Conservation (phyloP, 148 eudicot species). For the Vaccinium myrtillus region DNA sequence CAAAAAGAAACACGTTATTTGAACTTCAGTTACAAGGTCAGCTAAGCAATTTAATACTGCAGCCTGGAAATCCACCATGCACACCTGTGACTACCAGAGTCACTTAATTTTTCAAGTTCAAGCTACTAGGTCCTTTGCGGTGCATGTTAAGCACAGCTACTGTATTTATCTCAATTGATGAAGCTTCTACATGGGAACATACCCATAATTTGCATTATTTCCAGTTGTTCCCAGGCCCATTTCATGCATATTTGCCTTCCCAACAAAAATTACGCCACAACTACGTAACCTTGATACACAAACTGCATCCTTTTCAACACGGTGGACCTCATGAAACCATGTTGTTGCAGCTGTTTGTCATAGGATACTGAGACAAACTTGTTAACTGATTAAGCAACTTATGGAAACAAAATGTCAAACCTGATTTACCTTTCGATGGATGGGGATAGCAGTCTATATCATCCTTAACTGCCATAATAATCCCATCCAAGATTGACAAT, state of each 20-base stretch:
- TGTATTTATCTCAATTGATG: background rate
- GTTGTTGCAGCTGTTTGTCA: constrained; percentile 71
- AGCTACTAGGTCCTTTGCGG: background rate
- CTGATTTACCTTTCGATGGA: constrained; percentile 60
- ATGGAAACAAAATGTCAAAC: background rate
- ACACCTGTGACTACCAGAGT: background rate
- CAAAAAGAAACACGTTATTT: background rate
- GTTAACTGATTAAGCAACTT: background rate
- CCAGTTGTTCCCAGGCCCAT: constrained; percentile 91
- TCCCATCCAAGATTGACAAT: constrained; percentile 85
- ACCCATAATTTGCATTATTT: constrained; percentile 92
- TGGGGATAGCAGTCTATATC: constrained; percentile 93
- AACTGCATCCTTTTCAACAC: constrained; percentile 71
- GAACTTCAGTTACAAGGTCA: background rate
- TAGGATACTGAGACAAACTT: constrained; percentile 13
- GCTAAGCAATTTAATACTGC: background rate
- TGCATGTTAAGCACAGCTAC: background rate
- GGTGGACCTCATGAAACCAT: constrained; percentile 79
- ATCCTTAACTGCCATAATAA: constrained; percentile 90
- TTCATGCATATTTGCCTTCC: constrained; percentile 99
- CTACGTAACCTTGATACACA: constrained; percentile 80
- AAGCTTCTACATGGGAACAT: background rate
- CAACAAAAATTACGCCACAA: constrained; percentile 87
- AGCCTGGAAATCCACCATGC: background rate
- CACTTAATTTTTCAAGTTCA: background rate